Evolutionary conservation across 257 asterid genomes (phyloP).

Genomic region (Nyctanthes arbortristis): DNA sequence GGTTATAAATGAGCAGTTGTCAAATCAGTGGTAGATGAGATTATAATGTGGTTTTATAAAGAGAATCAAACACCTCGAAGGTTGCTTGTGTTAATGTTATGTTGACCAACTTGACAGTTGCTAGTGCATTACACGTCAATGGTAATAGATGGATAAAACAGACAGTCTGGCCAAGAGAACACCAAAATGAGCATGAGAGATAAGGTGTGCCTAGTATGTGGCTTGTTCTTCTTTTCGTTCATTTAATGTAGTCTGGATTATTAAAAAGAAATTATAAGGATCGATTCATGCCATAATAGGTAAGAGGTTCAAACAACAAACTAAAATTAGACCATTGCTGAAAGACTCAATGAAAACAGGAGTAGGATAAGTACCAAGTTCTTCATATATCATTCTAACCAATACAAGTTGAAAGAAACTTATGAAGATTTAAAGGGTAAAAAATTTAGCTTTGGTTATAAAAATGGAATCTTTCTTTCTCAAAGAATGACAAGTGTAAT

Average conservation of each 20-base stretch:
- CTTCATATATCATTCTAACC: background rate
- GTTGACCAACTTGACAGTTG: background rate
- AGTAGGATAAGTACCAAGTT: background rate
- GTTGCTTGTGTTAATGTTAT: background rate
- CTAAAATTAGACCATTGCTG: conserved; percentile 16
- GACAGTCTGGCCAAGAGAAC: background rate
- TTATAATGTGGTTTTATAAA: too few species aligned
- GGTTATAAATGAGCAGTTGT: too few species aligned
- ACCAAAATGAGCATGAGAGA: too few species aligned
- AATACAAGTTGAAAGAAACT: background rate
- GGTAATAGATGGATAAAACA: background rate
- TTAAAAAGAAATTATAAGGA: background rate
- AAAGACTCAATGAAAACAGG: conserved; percentile 6
- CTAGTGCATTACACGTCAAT: background rate
- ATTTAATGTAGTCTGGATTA: background rate
- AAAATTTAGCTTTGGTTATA: background rate
- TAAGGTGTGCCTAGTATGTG: background rate
- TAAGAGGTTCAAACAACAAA: background rate
- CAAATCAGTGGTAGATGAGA: too few species aligned
- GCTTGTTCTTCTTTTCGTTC: background rate
- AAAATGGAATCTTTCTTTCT: background rate
- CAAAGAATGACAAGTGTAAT: background rate
- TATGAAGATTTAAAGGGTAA: background rate
- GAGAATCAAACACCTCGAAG: too few species aligned
- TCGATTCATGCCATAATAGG: background rate